Evolutionary conservation across 345 rosid genomes (phyloP), one percentile per base, ranked within the genome.

Genomic region (Populus ilicifolia): DNA sequence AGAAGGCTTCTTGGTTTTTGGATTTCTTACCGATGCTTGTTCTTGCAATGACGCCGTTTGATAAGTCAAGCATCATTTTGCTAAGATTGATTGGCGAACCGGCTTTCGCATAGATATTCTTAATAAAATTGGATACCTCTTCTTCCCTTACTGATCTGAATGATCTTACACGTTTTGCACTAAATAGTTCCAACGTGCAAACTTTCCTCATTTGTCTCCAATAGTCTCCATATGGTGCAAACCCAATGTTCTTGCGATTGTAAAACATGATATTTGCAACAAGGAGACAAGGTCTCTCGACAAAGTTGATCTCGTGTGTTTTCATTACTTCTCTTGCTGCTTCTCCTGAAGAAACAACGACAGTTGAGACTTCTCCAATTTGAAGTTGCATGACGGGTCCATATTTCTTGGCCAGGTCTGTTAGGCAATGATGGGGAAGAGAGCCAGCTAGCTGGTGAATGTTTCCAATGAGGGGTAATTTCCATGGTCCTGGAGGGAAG

Each of bases 1-100:
- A 6, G 62, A 67, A 66, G 8, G 61, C 50, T 6, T 75, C 71
- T 14, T 75, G 48, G 4, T 39, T 63, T 33, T 52, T 13, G 33
- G 21, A 50, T 33, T 33, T 44, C 62, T 38, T 67, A 4, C 78
- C 65, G 3, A 23, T 30, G 5, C 44, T 71, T 5, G 76, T 27
- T 29, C 67, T 73, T 38, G 76, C 36, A 12, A 39, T 73, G 18
- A 73, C n/a, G 16, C 50, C 4, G 29, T 59, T 56, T 2, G 50
- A 56, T 16, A 54, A 38, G 59, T 46, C 61, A n/a, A 14, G 35
- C 44, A 73, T 43, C 67, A 36, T 35, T 67, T 17, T n/a, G 16
- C 35, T 73, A 0, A 85, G 70, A 35, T 83, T 83, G 27, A 85
- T 61, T 0, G 84, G 74, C 2, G 74, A 63, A n/a, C 80, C 84